Evolutionary conservation across 345 rosid species (phyloP).

Genomic region (Lepidium aucheri): DNA sequence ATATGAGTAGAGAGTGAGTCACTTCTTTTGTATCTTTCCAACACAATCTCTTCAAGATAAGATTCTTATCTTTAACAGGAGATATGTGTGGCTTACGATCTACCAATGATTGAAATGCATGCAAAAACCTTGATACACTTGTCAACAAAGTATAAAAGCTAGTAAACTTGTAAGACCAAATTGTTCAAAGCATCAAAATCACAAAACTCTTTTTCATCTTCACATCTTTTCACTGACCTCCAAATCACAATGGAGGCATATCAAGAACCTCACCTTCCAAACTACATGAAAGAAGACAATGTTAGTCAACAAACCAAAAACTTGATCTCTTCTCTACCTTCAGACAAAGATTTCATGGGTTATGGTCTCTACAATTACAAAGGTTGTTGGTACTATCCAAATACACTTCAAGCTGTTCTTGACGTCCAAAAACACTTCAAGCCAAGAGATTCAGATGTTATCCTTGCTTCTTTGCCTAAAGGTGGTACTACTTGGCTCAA

Average conservation of each 20-base stretch:
- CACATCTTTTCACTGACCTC: not conserved
- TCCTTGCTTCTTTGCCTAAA: conserved; percentile 51
- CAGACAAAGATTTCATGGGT: conserved; percentile 32
- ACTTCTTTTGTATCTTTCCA: not conserved
- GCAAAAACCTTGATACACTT: not conserved
- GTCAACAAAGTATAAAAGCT: not conserved
- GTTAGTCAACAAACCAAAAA: conserved; percentile 29
- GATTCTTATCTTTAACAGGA: not conserved
- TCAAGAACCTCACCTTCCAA: conserved; percentile 21
- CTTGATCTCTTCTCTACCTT: conserved; percentile 35
- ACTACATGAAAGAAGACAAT: conserved; percentile 30
- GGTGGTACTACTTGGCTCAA: conserved; percentile 66
- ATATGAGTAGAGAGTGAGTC: not conserved
- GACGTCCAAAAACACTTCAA: conserved; percentile 35
- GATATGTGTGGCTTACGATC: not conserved
- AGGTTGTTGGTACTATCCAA: conserved; percentile 45
- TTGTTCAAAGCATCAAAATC: not conserved
- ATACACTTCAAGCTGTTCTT: conserved; percentile 15
- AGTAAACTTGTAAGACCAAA: not conserved
- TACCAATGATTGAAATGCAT: not conserved
- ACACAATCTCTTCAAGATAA: not conserved
- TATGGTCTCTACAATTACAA: conserved; percentile 34
- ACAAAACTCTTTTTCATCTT: not conserved
- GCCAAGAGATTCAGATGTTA: conserved; percentile 34
- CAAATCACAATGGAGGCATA: not conserved